These are phyloP conservation scores for Rhizomucor pusillus DNA, from an alignment of 371 early-diverging fungal genomes.

Conservation along the genomic window DNA sequence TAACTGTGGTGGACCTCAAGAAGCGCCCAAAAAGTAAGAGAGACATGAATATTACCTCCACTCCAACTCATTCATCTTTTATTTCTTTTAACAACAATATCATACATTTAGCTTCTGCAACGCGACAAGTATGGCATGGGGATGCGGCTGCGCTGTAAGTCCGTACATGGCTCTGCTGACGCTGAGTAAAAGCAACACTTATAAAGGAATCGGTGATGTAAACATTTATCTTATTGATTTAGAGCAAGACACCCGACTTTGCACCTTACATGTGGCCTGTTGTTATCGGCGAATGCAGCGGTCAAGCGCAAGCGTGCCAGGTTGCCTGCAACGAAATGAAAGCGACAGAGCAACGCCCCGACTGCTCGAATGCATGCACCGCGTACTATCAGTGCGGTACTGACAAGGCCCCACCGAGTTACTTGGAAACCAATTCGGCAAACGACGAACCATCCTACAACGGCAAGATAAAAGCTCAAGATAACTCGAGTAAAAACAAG, in stretches of 20 bases:
- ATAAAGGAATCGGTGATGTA: slow-evolving; percentile 1
- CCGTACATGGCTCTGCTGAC: too few relatives aligned
- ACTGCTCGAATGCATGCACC: slow-evolving; percentile 6
- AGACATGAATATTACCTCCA: neutral
- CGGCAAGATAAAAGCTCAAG: neutral
- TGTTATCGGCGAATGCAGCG: slow-evolving; percentile 25
- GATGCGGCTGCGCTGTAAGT: slow-evolving; percentile 28
- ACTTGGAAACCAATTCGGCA: slow-evolving; percentile 4
- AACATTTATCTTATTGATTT: neutral
- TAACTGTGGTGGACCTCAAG: slow-evolving; percentile 30
- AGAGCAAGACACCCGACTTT: slow-evolving; percentile 23
- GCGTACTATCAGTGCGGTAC: slow-evolving; percentile 8
- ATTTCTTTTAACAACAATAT: neutral
- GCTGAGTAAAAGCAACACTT: neutral
- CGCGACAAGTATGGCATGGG: slow-evolving; percentile 35
- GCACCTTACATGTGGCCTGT: slow-evolving; percentile 32
- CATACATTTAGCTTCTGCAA: slow-evolving; percentile 13
- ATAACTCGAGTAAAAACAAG: neutral
- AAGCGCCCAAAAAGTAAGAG: slow-evolving; percentile 30
- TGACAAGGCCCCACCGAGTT: slow-evolving; percentile 5
- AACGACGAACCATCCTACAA: slow-evolving; percentile 7
- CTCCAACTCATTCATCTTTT: neutral
- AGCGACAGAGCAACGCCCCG: neutral
- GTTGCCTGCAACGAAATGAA: slow-evolving; percentile 10
- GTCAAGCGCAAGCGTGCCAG: slow-evolving; percentile 16